Evolutionary conservation across 169 alveolate genomes (phyloP), one percentile per base, ranked within the genome.

Genomic region (Plasmodium yoelii): DNA sequence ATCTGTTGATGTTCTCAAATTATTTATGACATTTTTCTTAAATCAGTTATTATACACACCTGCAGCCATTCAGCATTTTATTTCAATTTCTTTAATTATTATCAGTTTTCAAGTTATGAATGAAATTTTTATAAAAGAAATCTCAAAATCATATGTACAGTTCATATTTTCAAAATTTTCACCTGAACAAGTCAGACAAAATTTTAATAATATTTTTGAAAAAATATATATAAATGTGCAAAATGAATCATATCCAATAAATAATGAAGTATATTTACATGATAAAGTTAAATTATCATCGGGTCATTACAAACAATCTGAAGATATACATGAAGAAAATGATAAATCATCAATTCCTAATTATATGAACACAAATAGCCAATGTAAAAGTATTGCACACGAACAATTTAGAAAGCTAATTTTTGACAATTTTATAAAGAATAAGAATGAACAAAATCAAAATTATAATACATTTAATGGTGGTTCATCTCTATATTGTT

Each of bases 51-150:
- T 77, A 24, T 39, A 19, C 28, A 77, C 88, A 18, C 88, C 70
- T 7, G 74, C 77, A 0, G 19, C 63, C 9, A 77, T 77, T 15
- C 74, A 77, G 34, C 88, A 77, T 26, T 77, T 77, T 49, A 77
- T 77, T 13, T 77, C 73, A n/a, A 77, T 77, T 49, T 77, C 88
- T 13, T 46, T 77, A 15, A 19, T 63, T 19, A 77, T 77, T 63
- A 64, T 77, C 3, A 42, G 77, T 68, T 64, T 77, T 57, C 88
- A 77, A 24, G 55, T 77, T 49, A 77, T 77, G 88, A 77, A 77
- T 77, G 88, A 77, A 51, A 56, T 77, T 18, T 77, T 77, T 57
- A 77, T 77, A 63, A 55, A 69, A 64, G 88, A 77, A 46, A 77
- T 77, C 6, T 77, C 88, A 2, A 77, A 77, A 51, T 63, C 88